A percentile compares a stretch with the other conserved stretches of the same genome.
These are phyloP conservation scores for Polyporus arcularius DNA, from an alignment of 768 basidiomycete species.

Conservation along the genomic window DNA sequence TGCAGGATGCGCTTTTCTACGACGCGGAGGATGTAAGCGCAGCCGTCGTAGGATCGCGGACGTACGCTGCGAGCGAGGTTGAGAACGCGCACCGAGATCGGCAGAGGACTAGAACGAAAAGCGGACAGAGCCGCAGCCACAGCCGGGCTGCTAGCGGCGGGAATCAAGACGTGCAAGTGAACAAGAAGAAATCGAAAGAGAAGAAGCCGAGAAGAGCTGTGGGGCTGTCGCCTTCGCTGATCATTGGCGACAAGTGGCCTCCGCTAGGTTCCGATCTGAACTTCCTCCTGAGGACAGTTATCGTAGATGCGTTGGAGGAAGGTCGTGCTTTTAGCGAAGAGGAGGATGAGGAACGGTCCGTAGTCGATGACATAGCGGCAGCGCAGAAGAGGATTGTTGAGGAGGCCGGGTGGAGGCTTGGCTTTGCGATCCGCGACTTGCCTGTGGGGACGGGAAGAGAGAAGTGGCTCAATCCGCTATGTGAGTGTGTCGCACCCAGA, in stretches of 20 bases:
- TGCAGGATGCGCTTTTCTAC: slow-evolving; percentile 75
- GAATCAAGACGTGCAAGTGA: neutral
- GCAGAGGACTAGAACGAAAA: neutral
- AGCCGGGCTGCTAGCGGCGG: neutral
- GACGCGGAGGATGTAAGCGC: slow-evolving; percentile 53
- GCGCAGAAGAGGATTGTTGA: slow-evolving; percentile 33
- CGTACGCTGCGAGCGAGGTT: slow-evolving; percentile 13
- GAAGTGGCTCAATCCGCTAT: slow-evolving; percentile 80
- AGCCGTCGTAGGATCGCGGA: slow-evolving; percentile 13
- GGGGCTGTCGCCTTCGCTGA: slow-evolving; percentile 72
- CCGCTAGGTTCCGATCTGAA: slow-evolving; percentile 85
- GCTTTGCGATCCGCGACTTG: slow-evolving; percentile 82
- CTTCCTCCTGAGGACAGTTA: slow-evolving; percentile 80
- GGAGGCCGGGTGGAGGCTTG: slow-evolving; percentile 77
- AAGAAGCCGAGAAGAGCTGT: slow-evolving; percentile 61
- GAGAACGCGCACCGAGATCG: neutral
- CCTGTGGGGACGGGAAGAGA: slow-evolving; percentile 63
- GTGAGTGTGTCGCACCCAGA: slow-evolving; percentile 60
- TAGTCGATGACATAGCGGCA: neutral
- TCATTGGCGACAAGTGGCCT: slow-evolving; percentile 80
- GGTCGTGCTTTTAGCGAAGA: slow-evolving; percentile 2
- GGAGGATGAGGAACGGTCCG: neutral
- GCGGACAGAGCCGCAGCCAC: neutral
- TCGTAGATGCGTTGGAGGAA: slow-evolving; percentile 73
- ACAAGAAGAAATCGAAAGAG: slow-evolving; percentile 20